Base-by-base conservation (phyloP, 192 early-diverging fungal genomes). In the Pilaira anomala region DNA sequence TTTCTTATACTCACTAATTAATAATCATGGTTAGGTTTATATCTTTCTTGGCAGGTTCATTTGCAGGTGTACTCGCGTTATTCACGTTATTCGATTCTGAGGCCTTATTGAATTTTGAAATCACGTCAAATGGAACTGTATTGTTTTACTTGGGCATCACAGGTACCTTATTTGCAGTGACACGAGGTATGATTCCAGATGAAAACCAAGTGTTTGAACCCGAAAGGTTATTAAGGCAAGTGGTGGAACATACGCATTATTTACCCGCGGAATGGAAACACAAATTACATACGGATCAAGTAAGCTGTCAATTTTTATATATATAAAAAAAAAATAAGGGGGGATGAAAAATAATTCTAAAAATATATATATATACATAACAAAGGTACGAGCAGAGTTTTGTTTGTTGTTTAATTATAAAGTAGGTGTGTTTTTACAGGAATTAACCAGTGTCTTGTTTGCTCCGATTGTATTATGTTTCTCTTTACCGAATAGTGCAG, bases 81-180 rank as follows among this genome's bases (percentile, higher is more conserved):
- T 79, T 96, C 14, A 88, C 94, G 0, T 63, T 95, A 11, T 80
- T 94, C 25, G 93, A 98, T 64, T 86, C 92, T 29, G 94, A 97
- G 54, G 74, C 95, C 13, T 80, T 92, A 33, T 78, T 95, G 41
- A 88, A 88, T 26, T 93, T 99, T 53, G 94, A 99, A 66, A 92
- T 99, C 58, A 91, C 94, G 1, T 80, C 89, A 7, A 87, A 86
- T 52, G 78, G 90, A 33, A 93, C 93, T 0, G 93, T 91, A 1
- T 83, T 99, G 58, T 99, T 98, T 64, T 99, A 98, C 76, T 83
- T 94, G 49, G 92, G 93, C 2, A 62, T 98, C 3, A 97, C 93
- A 68, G 92, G 91, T 13, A 85, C 87, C 5, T 74, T 96, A 1
- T 80, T 94, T 68, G 93, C 92, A 0, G 84, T 89, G 5, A 83